These are phyloP conservation scores for Teratosphaeriaceae sp. DNA, from an alignment of 2,329 filamentous ascomycete genomes.

Conservation along the genomic window DNA sequence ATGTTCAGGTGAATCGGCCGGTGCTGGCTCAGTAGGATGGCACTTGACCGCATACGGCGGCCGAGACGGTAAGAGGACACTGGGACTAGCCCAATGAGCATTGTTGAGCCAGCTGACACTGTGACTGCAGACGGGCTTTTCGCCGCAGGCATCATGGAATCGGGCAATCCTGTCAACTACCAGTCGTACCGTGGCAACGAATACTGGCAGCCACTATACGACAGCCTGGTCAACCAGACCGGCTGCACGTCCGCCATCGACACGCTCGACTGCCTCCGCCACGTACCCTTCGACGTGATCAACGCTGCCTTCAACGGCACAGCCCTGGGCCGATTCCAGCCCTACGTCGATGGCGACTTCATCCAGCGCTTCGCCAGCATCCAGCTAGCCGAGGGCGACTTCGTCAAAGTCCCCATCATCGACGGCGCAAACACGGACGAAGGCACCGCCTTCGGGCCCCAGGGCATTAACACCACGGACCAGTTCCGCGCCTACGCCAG, in stretches of 20 bases:
- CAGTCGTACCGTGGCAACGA: slow-evolving; percentile 13
- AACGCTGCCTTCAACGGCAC: slow-evolving; percentile 24
- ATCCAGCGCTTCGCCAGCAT: slow-evolving; percentile 46
- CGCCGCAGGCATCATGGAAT: slow-evolving; percentile 42
- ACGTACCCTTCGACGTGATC: slow-evolving; percentile 24
- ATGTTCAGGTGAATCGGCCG: slow-evolving; percentile 28
- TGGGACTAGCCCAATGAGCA: too few relatives aligned
- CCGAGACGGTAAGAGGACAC: too few relatives aligned
- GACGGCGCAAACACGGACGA: slow-evolving; percentile 61
- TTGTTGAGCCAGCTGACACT: too few relatives aligned
- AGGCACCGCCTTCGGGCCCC: slow-evolving; percentile 50
- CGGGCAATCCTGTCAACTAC: slow-evolving; percentile 26
- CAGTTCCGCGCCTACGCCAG: slow-evolving; percentile 44
- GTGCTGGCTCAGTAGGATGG: slow-evolving; percentile 39
- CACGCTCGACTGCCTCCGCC: slow-evolving; percentile 60
- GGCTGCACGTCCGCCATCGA: slow-evolving; percentile 53
- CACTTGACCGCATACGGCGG: slow-evolving; percentile 43
- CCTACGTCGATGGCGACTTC: slow-evolving; percentile 51
- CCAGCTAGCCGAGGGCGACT: slow-evolving; percentile 51
- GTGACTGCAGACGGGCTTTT: slow-evolving; percentile 43
- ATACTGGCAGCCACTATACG: slow-evolving; percentile 51
- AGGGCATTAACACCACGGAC: slow-evolving; percentile 48
- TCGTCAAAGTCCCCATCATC: slow-evolving; percentile 59
- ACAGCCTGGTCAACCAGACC: slow-evolving; percentile 52
- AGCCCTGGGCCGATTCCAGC: slow-evolving; percentile 31